A percentile compares a stretch with the other conserved stretches of the same genome.
These are phyloP conservation scores for Ascodesmis nigricans DNA, from an alignment of 495 filamentous ascomycete species.

Conservation along the genomic window DNA sequence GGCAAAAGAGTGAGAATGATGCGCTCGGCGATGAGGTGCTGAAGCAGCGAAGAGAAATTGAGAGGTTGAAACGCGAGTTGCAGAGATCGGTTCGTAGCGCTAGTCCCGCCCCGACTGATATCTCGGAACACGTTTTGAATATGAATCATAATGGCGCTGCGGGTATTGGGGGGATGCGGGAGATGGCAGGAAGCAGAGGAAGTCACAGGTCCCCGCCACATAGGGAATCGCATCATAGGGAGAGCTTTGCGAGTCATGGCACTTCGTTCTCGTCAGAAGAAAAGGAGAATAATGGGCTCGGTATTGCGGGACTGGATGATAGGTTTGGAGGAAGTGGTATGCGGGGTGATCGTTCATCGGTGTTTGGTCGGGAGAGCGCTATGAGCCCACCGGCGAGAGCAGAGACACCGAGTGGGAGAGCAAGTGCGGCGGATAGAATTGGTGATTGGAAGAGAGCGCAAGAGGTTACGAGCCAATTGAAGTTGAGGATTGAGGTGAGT, in stretches of 20 bases:
- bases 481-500: constrained; percentile 64
- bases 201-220: no score
- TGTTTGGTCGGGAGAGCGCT: no score
- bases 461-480: constrained; percentile 95
- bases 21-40: constrained; percentile 63
- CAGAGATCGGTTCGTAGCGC: constrained; percentile 26
- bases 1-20: constrained; percentile 75
- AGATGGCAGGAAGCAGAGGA: background rate
- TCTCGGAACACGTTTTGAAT: constrained; percentile 18
- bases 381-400: constrained; percentile 14
- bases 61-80: constrained; percentile 69
- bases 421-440: constrained; percentile 34
- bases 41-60: constrained; percentile 69
- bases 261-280: constrained; percentile 46
- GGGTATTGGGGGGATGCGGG: constrained; percentile 1
- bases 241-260: constrained; percentile 50
- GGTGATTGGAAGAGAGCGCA: constrained; percentile 96
- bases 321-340: constrained; percentile 20
- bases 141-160: no score
- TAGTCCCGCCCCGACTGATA: constrained; percentile 23
- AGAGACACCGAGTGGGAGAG: constrained; percentile 22
- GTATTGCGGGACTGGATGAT: no score
- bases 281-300: constrained; percentile 43
- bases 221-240: no score
- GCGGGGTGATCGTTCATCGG: constrained; percentile 24